Base-by-base conservation (phyloP, 441 rosid species). In the Pelargonium citronellum region DNA sequence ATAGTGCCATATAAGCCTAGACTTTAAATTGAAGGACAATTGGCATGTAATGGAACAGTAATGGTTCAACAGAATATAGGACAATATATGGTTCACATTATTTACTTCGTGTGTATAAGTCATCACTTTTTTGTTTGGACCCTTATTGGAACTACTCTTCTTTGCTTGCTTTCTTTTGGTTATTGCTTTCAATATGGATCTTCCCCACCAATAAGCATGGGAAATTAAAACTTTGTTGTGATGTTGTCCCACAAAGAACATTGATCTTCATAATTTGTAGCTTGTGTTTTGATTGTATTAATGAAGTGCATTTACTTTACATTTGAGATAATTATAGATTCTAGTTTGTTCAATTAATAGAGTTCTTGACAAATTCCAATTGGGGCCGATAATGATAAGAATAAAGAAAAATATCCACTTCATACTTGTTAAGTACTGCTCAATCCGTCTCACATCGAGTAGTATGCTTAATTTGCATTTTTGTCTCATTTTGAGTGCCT, bases 151-250 rank as follows among this genome's bases (percentile, higher is more conserved):
- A 15, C 17, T 16, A n/a, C 19, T 22, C 10, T 16, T 55, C 61
- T 15, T 55, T 55, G 61, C 61, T 55, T 55, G 22, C 17, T 55
- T 7, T 55, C 5, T 55, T 55, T 55, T 55, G 61, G 20, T 7
- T 15, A 6, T 53, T n/a, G 60, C 60, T 53, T 53, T 53, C 17
- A 53, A 13, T 53, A 13, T 7, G 61, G 8, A 7, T 55, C 19
- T 55, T 17, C 61, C 61, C 61, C 20, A 55, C 19, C 61, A 55
- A 55, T 34, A 34, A 4, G 20, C 61, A 55, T 55, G 61, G 61
- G 22, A n/a, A n/a, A 55, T 55, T 55, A 55, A 55, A 34, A 7
- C 61, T 16, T 16, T 13, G 39, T 34, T 34, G 39, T 34, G 39
- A 17, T n/a, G 20, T n/a, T 55, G 61, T 15, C 61, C 61, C 22